Conservation (phyloP, 2,329 filamentous ascomycete genomes). For the Tolypocladium cylindrosporum region DNA sequence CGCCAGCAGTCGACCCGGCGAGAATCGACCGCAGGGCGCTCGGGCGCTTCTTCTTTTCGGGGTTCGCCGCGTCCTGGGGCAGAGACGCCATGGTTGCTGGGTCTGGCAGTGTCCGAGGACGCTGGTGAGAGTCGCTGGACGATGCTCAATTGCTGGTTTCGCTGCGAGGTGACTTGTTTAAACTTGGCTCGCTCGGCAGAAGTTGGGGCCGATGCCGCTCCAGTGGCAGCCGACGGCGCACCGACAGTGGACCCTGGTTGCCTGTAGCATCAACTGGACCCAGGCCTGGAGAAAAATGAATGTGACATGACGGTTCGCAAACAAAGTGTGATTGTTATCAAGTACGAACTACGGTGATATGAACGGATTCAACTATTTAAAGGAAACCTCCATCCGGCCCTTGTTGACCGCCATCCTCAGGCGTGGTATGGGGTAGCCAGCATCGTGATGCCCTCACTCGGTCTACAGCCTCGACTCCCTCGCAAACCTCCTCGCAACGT, state of each 20-base stretch:
- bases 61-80: conserved; percentile 11
- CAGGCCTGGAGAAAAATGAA: neutral
- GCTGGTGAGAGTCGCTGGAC: neutral
- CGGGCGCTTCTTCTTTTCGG: conserved; percentile 40
- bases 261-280: neutral
- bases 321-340: too few species aligned
- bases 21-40: conserved; percentile 82
- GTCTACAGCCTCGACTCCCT: neutral
- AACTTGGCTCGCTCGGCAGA: neutral
- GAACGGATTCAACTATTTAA: too few species aligned
- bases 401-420: too few species aligned
- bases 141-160: neutral
- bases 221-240: neutral
- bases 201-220: neutral
- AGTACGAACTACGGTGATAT: too few species aligned
- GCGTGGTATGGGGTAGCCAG: too few species aligned
- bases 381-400: too few species aligned
- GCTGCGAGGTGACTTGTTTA: neutral
- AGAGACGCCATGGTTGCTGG: conserved; percentile 17
- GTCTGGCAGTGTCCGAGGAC: neutral
- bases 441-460: too few species aligned
- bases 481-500: conserved; percentile 8
- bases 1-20: conserved; percentile 87
- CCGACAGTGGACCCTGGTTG: neutral
- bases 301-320: neutral